Evolutionary conservation across 2,329 filamentous ascomycete species (phyloP).

Genomic region (Arthrobotrys conoides): DNA sequence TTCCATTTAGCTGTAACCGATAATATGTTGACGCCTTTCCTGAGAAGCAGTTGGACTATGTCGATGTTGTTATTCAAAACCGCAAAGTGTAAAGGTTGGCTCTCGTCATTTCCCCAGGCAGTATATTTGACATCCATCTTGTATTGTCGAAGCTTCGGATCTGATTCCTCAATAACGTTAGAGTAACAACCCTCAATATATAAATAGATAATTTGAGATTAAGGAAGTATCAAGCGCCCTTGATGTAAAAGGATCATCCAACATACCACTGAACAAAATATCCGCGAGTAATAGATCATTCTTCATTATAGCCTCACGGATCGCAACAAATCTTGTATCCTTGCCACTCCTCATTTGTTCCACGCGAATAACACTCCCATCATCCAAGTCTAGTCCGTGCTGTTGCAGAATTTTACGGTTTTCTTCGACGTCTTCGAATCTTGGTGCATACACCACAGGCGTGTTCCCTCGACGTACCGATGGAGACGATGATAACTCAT

Average conservation of each 20-base stretch:
- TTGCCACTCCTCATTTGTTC: not conserved
- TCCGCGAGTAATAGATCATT: constrained; percentile 5
- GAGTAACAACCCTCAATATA: not conserved
- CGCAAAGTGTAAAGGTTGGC: constrained; percentile 11
- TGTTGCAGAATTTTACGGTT: not conserved
- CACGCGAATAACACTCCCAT: not conserved
- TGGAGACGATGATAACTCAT: constrained; percentile 2
- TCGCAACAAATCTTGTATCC: not conserved
- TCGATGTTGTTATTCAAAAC: not conserved
- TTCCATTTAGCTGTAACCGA: constrained; percentile 1
- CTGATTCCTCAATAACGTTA: not conserved
- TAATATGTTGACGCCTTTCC: constrained; percentile 6
- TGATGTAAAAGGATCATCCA: not conserved
- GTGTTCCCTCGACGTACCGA: not conserved
- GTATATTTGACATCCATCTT: constrained; percentile 6
- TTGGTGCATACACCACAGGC: not conserved
- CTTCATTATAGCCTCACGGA: constrained; percentile 6
- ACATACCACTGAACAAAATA: constrained; percentile 20
- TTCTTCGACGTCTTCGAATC: not conserved
- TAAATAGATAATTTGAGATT: not conserved
- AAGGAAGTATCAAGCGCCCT: not conserved
- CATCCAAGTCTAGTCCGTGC: not conserved
- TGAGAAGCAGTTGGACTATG: constrained; percentile 17
- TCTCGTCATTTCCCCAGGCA: constrained; percentile 2
- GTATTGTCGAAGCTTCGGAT: not conserved